These are phyloP conservation scores for Saprolegnia diclina DNA, from an alignment of 352 stramenopile genomes.

Conservation along the genomic window DNA sequence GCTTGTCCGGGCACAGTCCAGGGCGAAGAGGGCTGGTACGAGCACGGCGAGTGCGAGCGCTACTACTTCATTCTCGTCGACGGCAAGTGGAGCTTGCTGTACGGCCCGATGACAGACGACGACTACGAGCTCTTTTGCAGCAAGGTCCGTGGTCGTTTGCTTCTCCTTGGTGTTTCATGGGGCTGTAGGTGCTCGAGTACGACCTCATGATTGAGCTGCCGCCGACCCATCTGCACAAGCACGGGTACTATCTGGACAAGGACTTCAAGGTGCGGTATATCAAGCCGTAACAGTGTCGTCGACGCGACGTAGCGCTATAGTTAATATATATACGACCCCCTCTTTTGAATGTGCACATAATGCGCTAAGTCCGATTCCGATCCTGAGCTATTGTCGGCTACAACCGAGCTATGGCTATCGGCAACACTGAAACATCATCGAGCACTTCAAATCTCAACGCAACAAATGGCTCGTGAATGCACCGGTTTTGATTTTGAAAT, in stretches of 20 bases:
- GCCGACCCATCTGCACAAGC: conserved; percentile 76
- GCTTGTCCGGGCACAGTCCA: conserved; percentile 69
- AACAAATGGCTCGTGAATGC: no score
- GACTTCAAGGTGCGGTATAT: conserved; percentile 38
- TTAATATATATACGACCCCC: not conserved
- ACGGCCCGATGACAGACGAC: conserved; percentile 78
- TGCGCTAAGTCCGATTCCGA: no score
- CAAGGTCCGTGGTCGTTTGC: no score
- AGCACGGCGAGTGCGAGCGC: conserved; percentile 79
- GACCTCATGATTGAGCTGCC: conserved; percentile 62
- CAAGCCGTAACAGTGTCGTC: conserved; percentile 1
- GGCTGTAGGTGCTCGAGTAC: conserved; percentile 53
- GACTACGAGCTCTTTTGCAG: conserved; percentile 73
- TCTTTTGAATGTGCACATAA: not conserved
- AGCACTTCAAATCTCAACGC: no score
- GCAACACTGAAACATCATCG: no score
- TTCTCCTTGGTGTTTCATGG: not conserved
- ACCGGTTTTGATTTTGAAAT: not conserved
- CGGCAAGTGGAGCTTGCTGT: conserved; percentile 80
- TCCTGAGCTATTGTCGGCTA: no score
- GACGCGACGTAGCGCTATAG: not conserved
- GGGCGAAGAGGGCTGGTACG: conserved; percentile 83
- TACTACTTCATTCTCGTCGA: conserved; percentile 83
- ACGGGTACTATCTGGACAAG: conserved; percentile 60
- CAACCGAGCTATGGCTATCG: no score